Conservation (phyloP, 805 yeast genomes). For the Kazachstania bromeliacearum region DNA sequence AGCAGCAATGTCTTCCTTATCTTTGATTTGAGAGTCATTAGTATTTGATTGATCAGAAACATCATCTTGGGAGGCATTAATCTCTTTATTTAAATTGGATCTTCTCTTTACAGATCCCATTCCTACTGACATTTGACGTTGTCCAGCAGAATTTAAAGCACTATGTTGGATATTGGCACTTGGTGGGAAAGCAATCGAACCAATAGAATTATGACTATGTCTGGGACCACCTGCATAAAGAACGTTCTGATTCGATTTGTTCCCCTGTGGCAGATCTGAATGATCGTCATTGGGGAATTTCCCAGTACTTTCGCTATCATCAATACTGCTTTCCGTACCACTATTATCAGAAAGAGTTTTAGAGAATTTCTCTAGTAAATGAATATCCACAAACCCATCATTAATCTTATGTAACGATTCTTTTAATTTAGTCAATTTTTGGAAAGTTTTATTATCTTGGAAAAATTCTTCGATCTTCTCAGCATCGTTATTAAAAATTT, state of each 20-base stretch:
- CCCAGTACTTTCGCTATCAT: not conserved
- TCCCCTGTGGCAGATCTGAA: not conserved
- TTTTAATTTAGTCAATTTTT: conserved; percentile 42
- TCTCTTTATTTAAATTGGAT: conserved; percentile 21
- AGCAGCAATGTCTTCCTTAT: too few species aligned
- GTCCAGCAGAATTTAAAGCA: not conserved
- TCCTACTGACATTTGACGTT: conserved; percentile 4
- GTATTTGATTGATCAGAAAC: too few species aligned
- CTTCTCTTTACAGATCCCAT: conserved; percentile 8
- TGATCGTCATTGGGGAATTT: not conserved
- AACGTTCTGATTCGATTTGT: conserved; percentile 8
- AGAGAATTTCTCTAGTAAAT: conserved; percentile 41
- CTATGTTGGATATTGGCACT: conserved; percentile 1
- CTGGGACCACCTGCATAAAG: conserved; percentile 22
- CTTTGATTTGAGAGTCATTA: too few species aligned
- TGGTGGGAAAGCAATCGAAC: conserved; percentile 14
- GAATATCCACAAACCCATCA: conserved; percentile 54
- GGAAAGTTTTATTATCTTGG: conserved; percentile 21
- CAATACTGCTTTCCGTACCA: conserved; percentile 3
- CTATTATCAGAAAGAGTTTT: conserved; percentile 25
- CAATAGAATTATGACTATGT: conserved; percentile 19
- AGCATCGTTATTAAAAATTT: conserved; percentile 18
- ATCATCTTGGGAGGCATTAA: conserved; percentile 3
- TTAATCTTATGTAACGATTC: conserved; percentile 50
- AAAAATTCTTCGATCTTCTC: conserved; percentile 16